phyloP scores from a whole-genome alignment of 768 basidiomycete genomes.

The Russula sp. region DNA sequence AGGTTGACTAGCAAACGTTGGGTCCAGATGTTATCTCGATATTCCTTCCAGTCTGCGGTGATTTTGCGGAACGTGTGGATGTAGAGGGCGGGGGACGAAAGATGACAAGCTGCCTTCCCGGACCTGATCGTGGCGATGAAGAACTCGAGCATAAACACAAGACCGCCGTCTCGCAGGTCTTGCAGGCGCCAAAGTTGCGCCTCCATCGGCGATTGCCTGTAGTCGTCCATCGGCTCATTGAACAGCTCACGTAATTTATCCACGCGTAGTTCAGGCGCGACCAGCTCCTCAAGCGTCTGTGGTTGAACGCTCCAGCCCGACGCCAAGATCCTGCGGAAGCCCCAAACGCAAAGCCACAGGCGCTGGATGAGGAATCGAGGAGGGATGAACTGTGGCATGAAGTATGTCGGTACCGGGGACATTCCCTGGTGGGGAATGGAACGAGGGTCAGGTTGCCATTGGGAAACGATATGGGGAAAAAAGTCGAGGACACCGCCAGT shows the following conservation, averaged over 20 bases:
- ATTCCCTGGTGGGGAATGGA: neutral
- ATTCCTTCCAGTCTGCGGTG: conserved; percentile 6
- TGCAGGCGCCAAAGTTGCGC: conserved; percentile 16
- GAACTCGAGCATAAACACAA: conserved; percentile 13
- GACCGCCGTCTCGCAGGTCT: conserved; percentile 14
- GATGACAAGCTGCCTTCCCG: neutral
- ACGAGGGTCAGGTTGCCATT: conserved; percentile 6
- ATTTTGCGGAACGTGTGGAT: conserved; percentile 6
- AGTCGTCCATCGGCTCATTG: neutral
- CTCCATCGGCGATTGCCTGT: neutral
- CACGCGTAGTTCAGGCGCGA: conserved; percentile 4
- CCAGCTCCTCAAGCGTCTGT: conserved; percentile 3
- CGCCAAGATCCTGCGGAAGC: conserved; percentile 2
- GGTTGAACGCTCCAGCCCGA: neutral
- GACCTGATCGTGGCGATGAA: conserved; percentile 7
- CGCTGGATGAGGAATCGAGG: conserved; percentile 5
- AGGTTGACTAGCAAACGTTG: conserved; percentile 24
- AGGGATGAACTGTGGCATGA: conserved; percentile 14
- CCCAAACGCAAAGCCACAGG: conserved; percentile 9
- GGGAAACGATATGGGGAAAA: conserved; percentile 4
- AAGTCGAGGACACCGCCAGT: conserved; percentile 9
- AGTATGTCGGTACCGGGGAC: neutral
- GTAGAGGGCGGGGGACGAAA: conserved; percentile 8
- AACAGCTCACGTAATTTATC: neutral
- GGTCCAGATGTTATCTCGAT: neutral